These are phyloP conservation scores for Trichopus zeylanicus DNA, from an alignment of 116 monocot species.

Conservation along the genomic window DNA sequence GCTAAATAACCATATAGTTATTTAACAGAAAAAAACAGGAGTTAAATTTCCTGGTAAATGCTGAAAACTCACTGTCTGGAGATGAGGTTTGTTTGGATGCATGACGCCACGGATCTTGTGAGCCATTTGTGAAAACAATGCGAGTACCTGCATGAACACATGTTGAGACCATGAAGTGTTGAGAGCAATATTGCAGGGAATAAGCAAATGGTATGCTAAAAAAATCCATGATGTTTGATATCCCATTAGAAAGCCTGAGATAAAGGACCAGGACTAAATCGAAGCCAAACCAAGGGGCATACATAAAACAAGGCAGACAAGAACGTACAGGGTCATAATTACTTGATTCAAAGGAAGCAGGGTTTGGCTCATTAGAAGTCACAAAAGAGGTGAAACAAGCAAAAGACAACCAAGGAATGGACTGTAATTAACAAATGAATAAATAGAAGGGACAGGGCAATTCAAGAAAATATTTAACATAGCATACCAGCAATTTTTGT, in stretches of 20 bases:
- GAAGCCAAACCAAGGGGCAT: not conserved
- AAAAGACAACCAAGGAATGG: not conserved
- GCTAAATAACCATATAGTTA: too few species aligned
- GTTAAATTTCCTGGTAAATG: not conserved
- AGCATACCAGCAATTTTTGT: constrained; percentile 71
- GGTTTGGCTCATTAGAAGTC: not conserved
- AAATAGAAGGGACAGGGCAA: too few species aligned
- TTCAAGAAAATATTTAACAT: not conserved
- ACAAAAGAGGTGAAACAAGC: not conserved
- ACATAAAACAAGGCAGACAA: not conserved
- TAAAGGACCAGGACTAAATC: not conserved
- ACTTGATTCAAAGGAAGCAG: not conserved
- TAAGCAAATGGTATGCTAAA: not conserved
- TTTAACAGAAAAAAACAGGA: too few species aligned
- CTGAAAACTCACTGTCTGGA: constrained; percentile 43
- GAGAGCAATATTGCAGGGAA: not conserved
- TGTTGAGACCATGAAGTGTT: not conserved
- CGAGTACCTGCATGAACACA: constrained; percentile 45
- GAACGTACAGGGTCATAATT: not conserved
- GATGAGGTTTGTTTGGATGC: constrained; percentile 90
- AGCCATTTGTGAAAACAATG: constrained; percentile 93
- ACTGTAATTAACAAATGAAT: too few species aligned
- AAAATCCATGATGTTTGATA: not conserved
- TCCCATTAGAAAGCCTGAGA: too few species aligned
- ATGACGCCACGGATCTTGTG: constrained; percentile 99